Evolutionary conservation across 129 eudicot genomes (phyloP).

Genomic region (Tagetes patula): DNA sequence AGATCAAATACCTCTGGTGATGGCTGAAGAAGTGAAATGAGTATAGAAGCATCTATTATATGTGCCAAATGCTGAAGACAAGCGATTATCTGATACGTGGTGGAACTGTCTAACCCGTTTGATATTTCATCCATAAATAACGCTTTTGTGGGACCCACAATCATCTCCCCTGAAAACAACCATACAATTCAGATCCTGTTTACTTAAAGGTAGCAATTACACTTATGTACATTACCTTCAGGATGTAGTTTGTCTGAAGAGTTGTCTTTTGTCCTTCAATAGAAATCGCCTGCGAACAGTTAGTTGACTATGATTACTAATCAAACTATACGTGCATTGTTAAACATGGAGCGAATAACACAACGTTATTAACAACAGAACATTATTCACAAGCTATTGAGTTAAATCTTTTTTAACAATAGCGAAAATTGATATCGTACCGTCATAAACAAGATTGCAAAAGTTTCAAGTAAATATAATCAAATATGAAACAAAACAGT

Average conservation of each 20-base stretch:
- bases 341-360: too few relatives aligned
- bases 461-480: too few relatives aligned
- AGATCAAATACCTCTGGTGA: conserved; percentile 79
- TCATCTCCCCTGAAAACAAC: conserved; percentile 68
- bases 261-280: conserved; percentile 55
- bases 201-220: background rate
- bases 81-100: conserved; percentile 70
- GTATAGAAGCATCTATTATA: conserved; percentile 61
- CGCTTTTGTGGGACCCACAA: conserved; percentile 76
- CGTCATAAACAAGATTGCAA: too few relatives aligned
- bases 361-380: too few relatives aligned
- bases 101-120: conserved; percentile 86
- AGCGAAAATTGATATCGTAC: too few relatives aligned
- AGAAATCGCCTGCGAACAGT: conserved; percentile 38
- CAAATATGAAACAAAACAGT: too few relatives aligned
- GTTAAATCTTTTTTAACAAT: too few relatives aligned
- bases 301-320: background rate
- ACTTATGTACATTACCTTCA: conserved; percentile 37
- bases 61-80: conserved; percentile 80
- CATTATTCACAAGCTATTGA: too few relatives aligned
- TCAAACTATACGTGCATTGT: too few relatives aligned
- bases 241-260: conserved; percentile 58
- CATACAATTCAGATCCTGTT: background rate
- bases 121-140: conserved; percentile 86
- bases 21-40: conserved; percentile 90